Conservation (phyloP, 2,329 filamentous ascomycete species). For the Cercospora sojina region DNA sequence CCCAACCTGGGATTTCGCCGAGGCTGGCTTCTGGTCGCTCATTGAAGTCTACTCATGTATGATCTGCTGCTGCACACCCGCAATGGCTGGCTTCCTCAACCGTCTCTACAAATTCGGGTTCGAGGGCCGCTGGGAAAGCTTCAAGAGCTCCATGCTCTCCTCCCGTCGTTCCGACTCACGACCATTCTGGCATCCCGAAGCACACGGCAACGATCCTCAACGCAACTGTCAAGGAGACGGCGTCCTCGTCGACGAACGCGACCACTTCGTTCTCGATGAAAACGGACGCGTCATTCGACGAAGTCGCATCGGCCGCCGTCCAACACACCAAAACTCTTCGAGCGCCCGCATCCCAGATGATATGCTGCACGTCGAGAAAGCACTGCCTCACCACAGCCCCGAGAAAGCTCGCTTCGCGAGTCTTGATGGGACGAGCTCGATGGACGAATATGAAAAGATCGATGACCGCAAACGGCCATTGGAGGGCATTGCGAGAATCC, state of each 20-base stretch:
- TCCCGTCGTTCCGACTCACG: neutral
- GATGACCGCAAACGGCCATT: neutral
- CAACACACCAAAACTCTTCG: neutral
- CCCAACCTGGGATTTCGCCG: conserved; percentile 12
- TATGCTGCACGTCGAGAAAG: conserved; percentile 4
- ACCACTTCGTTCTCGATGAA: neutral
- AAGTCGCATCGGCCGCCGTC: neutral
- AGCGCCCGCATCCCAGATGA: neutral
- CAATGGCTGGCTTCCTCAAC: conserved; percentile 7
- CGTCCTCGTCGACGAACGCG: neutral
- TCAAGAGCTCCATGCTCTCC: conserved; percentile 6
- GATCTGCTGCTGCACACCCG: conserved; percentile 19
- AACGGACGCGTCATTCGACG: neutral
- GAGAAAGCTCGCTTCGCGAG: neutral
- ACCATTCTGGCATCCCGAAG: neutral
- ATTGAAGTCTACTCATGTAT: conserved; percentile 17
- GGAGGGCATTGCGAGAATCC: neutral
- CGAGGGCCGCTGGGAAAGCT: neutral
- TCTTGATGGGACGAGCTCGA: neutral
- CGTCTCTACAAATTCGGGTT: conserved; percentile 3
- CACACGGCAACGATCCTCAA: neutral
- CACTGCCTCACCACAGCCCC: neutral
- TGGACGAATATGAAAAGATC: neutral
- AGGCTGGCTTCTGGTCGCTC: conserved; percentile 12
- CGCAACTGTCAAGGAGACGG: neutral